Conservation (phyloP, 257 asterid genomes). For the Datura wrightii region DNA sequence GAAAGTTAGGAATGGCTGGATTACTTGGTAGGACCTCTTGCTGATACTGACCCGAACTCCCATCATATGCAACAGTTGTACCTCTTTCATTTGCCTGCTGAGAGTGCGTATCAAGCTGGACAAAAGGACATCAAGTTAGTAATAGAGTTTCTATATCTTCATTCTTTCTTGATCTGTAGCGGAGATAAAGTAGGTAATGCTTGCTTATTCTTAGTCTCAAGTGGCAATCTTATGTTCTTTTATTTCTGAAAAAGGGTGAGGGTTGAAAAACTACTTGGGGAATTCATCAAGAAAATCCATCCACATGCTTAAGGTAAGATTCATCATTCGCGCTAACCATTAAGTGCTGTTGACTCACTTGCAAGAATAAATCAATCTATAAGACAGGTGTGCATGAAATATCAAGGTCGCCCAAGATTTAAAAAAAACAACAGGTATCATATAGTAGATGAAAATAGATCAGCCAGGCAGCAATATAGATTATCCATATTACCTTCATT, state of each 20-base stretch:
- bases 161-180: background rate
- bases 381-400: background rate
- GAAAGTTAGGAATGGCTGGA: background rate
- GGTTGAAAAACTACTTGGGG: background rate
- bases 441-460: background rate
- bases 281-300: slow-evolving; percentile 17
- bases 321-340: background rate
- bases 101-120: slow-evolving; percentile 37
- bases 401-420: background rate
- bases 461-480: background rate
- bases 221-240: background rate
- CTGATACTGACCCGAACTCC: slow-evolving; percentile 9
- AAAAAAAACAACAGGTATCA: background rate
- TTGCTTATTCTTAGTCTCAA: background rate
- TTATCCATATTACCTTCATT: slow-evolving; percentile 29
- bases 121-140: slow-evolving; percentile 22
- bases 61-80: background rate
- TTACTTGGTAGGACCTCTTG: background rate
- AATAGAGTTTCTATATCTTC: background rate
- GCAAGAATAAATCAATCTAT: background rate
- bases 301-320: background rate
- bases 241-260: background rate
- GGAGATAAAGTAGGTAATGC: background rate
- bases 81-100: slow-evolving; percentile 29
- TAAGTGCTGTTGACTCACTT: background rate